These are phyloP conservation scores for Dryadomyces sulphureus DNA, from an alignment of 2,329 filamentous ascomycete species.

Conservation along the genomic window DNA sequence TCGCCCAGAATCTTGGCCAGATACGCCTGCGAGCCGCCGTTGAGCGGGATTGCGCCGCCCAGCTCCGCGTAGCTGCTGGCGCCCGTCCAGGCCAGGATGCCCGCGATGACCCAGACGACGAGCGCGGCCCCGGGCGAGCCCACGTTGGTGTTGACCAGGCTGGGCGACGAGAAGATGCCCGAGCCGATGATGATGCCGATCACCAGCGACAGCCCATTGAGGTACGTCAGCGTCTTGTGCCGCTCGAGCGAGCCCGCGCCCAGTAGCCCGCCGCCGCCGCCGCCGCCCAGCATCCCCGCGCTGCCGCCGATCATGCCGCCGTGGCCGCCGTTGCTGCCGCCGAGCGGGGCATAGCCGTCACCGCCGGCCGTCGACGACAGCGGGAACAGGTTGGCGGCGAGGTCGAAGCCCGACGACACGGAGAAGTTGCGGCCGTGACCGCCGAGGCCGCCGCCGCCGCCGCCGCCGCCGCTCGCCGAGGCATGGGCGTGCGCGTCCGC, in stretches of 20 bases:
- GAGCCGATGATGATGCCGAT: conserved; percentile 85
- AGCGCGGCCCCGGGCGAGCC: conserved; percentile 44
- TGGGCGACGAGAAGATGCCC: conserved; percentile 50
- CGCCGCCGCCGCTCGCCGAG: conserved; percentile 14
- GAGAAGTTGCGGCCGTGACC: conserved; percentile 61
- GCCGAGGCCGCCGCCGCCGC: conserved; percentile 17
- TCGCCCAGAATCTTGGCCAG: conserved; percentile 94
- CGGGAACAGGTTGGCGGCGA: conserved; percentile 83
- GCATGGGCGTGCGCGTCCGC: conserved; percentile 44
- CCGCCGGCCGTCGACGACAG: conserved; percentile 60
- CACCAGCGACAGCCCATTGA: conserved; percentile 85
- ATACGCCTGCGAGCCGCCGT: conserved; percentile 88
- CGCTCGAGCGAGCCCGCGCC: conserved; percentile 79
- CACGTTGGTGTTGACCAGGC: conserved; percentile 47
- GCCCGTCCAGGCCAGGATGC: conserved; percentile 48
- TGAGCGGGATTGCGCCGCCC: conserved; percentile 87
- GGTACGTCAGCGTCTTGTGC: conserved; percentile 86
- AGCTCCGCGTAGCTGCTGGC: conserved; percentile 64
- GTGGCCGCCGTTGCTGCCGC: conserved; percentile 37
- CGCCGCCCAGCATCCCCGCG: conserved; percentile 35
- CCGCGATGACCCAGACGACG: conserved; percentile 45
- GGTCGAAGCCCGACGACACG: conserved; percentile 87
- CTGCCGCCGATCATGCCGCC: conserved; percentile 35
- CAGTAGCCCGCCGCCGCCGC: conserved; percentile 39
- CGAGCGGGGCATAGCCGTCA: conserved; percentile 71